Evolutionary conservation across 768 basidiomycete species (phyloP).

Genomic region (Psilocybe tampanensis): DNA sequence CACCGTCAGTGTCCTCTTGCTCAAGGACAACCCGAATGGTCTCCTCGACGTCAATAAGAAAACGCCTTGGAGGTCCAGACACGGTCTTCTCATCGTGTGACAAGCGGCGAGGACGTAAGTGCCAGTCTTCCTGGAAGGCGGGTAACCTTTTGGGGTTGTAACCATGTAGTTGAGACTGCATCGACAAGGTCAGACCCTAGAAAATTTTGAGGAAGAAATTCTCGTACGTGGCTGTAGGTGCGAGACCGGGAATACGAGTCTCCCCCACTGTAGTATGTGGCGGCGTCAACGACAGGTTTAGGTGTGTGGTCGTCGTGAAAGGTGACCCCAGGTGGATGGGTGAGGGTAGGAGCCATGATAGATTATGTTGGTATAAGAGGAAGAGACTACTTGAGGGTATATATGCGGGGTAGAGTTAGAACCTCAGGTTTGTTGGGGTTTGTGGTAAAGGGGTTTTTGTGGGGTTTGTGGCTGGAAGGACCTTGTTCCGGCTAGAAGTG

Average conservation of each 20-base stretch:
- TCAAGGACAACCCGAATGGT: constrained; percentile 95
- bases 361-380: not conserved
- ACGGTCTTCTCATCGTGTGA: constrained; percentile 92
- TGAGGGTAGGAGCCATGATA: constrained; percentile 65
- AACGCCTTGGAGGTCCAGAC: constrained; percentile 81
- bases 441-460: constrained; percentile 16
- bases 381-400: constrained; percentile 13
- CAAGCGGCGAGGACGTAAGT: constrained; percentile 74
- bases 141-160: constrained; percentile 73
- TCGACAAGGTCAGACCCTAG: constrained; percentile 9
- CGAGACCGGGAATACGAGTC: constrained; percentile 81
- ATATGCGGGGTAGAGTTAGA: constrained; percentile 8
- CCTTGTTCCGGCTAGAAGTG: constrained; percentile 16
- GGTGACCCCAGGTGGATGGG: constrained; percentile 63
- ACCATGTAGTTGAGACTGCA: constrained; percentile 72
- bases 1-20: constrained; percentile 97
- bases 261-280: constrained; percentile 80
- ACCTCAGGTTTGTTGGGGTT: constrained; percentile 9
- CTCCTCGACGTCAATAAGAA: constrained; percentile 97
- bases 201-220: constrained; percentile 9
- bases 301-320: constrained; percentile 65
- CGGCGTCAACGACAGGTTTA: constrained; percentile 61
- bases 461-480: constrained; percentile 17
- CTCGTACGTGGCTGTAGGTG: constrained; percentile 85
- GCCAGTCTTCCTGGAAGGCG: constrained; percentile 77